Conservation (phyloP, 176 grass and related monocot species). For the Hyparrhenia diplandra region DNA sequence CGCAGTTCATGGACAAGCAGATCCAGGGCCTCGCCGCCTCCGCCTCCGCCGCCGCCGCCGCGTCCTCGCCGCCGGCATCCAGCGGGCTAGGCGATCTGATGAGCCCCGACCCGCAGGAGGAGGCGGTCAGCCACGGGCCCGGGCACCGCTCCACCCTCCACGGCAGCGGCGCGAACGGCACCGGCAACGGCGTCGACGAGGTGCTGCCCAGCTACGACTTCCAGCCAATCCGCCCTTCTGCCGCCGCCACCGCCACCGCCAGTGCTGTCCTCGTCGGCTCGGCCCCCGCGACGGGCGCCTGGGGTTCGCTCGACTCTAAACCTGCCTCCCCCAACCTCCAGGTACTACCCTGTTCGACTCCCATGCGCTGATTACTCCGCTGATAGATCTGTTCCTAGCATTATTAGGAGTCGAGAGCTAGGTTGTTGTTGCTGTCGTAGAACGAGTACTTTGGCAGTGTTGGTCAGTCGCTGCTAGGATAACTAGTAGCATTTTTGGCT, state of each 20-base stretch:
- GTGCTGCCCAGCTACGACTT: conserved; percentile 74
- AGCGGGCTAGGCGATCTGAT: conserved; percentile 56
- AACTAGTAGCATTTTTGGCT: not conserved
- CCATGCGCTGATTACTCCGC: not conserved
- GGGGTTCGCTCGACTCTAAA: conserved; percentile 49
- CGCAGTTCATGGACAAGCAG: conserved; percentile 89
- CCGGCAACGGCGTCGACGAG: conserved; percentile 9
- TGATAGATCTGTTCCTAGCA: conserved; percentile 37
- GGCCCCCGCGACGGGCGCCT: conserved; percentile 1
- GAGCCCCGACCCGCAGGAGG: conserved; percentile 48
- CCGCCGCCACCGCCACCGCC: conserved; percentile 12
- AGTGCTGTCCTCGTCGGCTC: not conserved
- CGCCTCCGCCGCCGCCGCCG: not conserved
- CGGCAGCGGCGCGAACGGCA: conserved; percentile 5
- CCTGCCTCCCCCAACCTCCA: conserved; percentile 34
- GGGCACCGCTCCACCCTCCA: not conserved
- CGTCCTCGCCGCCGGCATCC: conserved; percentile 22
- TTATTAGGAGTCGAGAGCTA: too few relatives aligned
- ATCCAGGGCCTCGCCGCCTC: conserved; percentile 60
- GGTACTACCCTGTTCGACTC: conserved; percentile 8
- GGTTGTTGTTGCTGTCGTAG: not conserved
- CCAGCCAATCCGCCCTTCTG: conserved; percentile 47
- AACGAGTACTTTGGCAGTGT: not conserved
- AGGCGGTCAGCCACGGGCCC: conserved; percentile 15
- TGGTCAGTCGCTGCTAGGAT: not conserved